A percentile compares a stretch with the other conserved stretches of the same genome.
Evolutionary conservation across 371 early-diverging fungal genomes (phyloP).

Genomic region (Blakeslea trispora): DNA sequence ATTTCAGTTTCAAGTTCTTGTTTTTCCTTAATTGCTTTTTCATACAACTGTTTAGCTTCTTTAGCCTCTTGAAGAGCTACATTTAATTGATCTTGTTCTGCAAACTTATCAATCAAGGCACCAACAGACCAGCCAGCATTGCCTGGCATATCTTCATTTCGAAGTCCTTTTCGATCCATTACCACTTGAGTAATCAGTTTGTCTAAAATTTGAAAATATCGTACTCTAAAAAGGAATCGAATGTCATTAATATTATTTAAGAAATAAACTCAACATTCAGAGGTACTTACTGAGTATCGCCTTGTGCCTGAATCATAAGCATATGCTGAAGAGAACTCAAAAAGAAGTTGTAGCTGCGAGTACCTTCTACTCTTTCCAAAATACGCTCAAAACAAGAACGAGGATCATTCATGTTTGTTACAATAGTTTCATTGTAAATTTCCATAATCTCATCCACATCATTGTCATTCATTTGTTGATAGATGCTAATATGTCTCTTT

Average conservation of each 20-base stretch:
- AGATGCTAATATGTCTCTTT: slow-evolving; percentile 75
- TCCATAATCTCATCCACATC: slow-evolving; percentile 80
- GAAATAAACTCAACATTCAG: too few species aligned
- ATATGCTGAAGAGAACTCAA: slow-evolving; percentile 79
- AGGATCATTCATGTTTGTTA: slow-evolving; percentile 82
- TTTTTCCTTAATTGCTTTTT: slow-evolving; percentile 53
- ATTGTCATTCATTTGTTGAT: slow-evolving; percentile 74
- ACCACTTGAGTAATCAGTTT: slow-evolving; percentile 80
- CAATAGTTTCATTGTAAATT: slow-evolving; percentile 71
- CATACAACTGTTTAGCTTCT: slow-evolving; percentile 54
- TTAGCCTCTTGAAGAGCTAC: slow-evolving; percentile 70
- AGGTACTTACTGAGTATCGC: slow-evolving; percentile 46
- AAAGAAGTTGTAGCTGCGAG: slow-evolving; percentile 77
- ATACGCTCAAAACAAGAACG: slow-evolving; percentile 78
- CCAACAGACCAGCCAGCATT: slow-evolving; percentile 68
- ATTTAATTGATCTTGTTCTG: slow-evolving; percentile 77
- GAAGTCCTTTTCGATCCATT: slow-evolving; percentile 71
- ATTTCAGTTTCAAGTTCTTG: slow-evolving; percentile 77
- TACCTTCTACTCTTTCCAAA: slow-evolving; percentile 71
- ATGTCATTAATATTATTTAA: too few species aligned
- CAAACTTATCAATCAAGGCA: slow-evolving; percentile 75
- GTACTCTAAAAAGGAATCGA: slow-evolving; percentile 45
- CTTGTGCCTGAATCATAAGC: slow-evolving; percentile 72
- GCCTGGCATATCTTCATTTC: slow-evolving; percentile 56
- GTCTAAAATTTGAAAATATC: slow-evolving; percentile 82